Base-by-base conservation (phyloP, 2,329 filamentous ascomycete species). In the Aspergillus eucalypticola region DNA sequence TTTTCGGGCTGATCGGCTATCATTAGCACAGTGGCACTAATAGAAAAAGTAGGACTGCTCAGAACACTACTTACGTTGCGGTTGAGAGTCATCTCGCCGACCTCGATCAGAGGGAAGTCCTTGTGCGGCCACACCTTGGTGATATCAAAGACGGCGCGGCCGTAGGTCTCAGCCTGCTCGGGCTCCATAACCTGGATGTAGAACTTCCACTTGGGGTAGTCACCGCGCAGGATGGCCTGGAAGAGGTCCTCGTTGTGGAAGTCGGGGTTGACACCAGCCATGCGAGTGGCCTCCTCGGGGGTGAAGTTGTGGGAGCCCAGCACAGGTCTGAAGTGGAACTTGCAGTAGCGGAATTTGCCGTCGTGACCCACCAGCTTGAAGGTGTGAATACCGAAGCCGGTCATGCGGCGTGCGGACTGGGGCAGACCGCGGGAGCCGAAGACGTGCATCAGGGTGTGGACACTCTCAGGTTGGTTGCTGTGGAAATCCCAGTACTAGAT, bases 391-490 rank as follows among this genome's bases (percentile, higher is more conserved):
- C 68, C 62, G 0, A 82, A 83, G 1, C 84, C 86, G 66, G 87
- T 84, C 79, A 88, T 85, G 66, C 84, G 5, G 27, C 67, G 67
- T 32, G 66, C 59, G 3, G 66, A 69, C 49, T 60, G 55, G n/a
- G 67, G 67, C 35, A 84, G 86, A 25, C 86, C 86, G 23, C 85
- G 81, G 66, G 86, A 84, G 15, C 82, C 83, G 71, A 88, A 87
- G 38, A 88, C 78, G 59, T 81, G 78, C 83, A 89, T 86, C 60
- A 88, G 73, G 64, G 84, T 79, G 71, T 88, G 86, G 17, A 84
- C 76, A 35, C 81, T 76, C 71, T 89, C 86, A 17, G 83, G 86
- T 63, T 86, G 81, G 27, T 79, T 83, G 46, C 78, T 79, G 54
- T 83, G 75, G 56, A 83, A 84, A 60, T 84, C 86, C 86, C 86